These are phyloP conservation scores for Mortierella sp. DNA, from an alignment of 371 early-diverging fungal species.

Conservation along the genomic window DNA sequence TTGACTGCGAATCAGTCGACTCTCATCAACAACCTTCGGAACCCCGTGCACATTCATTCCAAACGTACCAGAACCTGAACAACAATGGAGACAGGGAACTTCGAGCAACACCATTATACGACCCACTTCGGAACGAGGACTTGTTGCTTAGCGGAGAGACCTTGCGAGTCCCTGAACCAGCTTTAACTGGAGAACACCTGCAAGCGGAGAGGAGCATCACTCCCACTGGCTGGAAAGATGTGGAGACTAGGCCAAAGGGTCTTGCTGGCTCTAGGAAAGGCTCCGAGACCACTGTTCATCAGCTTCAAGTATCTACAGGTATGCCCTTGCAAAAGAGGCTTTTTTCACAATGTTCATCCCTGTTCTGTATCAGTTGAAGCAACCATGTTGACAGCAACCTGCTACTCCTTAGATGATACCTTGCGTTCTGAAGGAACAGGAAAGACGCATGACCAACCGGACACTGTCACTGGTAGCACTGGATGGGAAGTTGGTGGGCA, in stretches of 20 bases:
- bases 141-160: not conserved
- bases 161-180: conserved; percentile 13
- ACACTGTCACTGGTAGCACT: conserved; percentile 4
- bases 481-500: conserved; percentile 20
- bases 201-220: not conserved
- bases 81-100: too few species aligned
- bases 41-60: conserved; percentile 16
- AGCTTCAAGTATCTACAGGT: not conserved
- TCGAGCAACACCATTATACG: not conserved
- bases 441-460: not conserved
- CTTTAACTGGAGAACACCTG: conserved; percentile 4
- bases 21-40: conserved; percentile 15
- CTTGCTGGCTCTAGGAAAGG: not conserved
- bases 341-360: not conserved
- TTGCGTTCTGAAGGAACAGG: too few species aligned
- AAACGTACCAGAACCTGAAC: conserved; percentile 8
- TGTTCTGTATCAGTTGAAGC: too few species aligned
- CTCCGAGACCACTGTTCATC: not conserved
- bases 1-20: conserved; percentile 23
- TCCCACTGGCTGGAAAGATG: not conserved
- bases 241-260: conserved; percentile 3
- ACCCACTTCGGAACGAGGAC: not conserved
- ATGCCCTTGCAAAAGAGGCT: not conserved
- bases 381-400: too few species aligned
- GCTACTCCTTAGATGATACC: too few species aligned